Evolutionary conservation across 2,329 filamentous ascomycete genomes (phyloP).

Genomic region (Monosporascus sp.): DNA sequence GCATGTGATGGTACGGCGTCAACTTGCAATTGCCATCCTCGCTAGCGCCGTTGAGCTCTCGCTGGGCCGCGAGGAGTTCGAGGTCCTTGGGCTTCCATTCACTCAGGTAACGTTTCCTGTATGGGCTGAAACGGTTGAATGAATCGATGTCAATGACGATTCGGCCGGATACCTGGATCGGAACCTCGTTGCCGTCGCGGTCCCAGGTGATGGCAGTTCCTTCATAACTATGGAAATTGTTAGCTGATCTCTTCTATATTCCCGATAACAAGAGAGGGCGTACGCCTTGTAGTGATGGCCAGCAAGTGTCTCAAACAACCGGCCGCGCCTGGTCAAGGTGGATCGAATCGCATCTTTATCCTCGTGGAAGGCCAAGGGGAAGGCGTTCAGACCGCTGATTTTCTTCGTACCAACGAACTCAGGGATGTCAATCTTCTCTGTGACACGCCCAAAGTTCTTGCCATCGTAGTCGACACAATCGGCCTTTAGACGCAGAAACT

Average conservation of each 20-base stretch:
- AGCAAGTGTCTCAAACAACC: slow-evolving; percentile 38
- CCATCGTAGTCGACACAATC: slow-evolving; percentile 45
- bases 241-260: neutral
- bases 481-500: slow-evolving; percentile 33
- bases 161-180: slow-evolving; percentile 28
- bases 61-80: slow-evolving; percentile 22
- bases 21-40: slow-evolving; percentile 2
- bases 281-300: slow-evolving; percentile 46
- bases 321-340: slow-evolving; percentile 35
- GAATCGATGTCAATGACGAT: slow-evolving; percentile 34
- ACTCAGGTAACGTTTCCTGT: slow-evolving; percentile 21
- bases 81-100: slow-evolving; percentile 30
- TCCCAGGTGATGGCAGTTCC: slow-evolving; percentile 33
- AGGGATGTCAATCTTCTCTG: slow-evolving; percentile 29
- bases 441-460: slow-evolving; percentile 37
- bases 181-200: slow-evolving; percentile 26
- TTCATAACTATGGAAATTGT: slow-evolving; percentile 6
- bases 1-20: slow-evolving; percentile 29
- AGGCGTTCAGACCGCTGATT: slow-evolving; percentile 38
- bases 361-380: slow-evolving; percentile 40
- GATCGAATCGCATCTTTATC: slow-evolving; percentile 29
- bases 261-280: slow-evolving; percentile 5
- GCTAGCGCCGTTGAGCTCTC: too few relatives aligned
- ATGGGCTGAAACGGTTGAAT: slow-evolving; percentile 32
- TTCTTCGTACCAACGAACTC: slow-evolving; percentile 39